A percentile compares a stretch with the other conserved stretches of the same genome.
Evolutionary conservation across 2,329 filamentous ascomycete genomes (phyloP).

Genomic region (Xylariales sp.): DNA sequence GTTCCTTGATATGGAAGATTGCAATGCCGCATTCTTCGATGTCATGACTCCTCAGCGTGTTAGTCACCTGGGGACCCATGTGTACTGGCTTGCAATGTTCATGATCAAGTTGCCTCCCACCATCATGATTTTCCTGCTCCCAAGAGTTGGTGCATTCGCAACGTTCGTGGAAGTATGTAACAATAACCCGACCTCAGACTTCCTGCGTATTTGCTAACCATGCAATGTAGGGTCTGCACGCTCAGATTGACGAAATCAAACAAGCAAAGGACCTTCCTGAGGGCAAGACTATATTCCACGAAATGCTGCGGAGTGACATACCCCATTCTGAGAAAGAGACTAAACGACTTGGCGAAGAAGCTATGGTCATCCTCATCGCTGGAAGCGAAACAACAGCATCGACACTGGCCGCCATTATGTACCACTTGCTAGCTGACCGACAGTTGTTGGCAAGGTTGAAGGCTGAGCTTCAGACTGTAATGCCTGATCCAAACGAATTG

Average conservation of each 20-base stretch:
- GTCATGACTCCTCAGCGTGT: constrained; percentile 13
- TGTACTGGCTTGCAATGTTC: constrained; percentile 16
- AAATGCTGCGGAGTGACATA: constrained; percentile 9
- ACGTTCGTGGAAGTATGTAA: constrained; percentile 13
- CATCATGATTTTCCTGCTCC: constrained; percentile 16
- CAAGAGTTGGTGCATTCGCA: constrained; percentile 13
- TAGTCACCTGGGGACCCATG: constrained; percentile 18
- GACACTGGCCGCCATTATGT: background rate
- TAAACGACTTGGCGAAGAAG: constrained; percentile 1
- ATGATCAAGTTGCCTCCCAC: constrained; percentile 16
- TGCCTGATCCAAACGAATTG: constrained; percentile 14
- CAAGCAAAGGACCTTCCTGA: constrained; percentile 17
- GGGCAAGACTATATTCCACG: constrained; percentile 21
- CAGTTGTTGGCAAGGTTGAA: background rate
- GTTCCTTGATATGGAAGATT: constrained; percentile 26
- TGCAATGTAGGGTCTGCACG: constrained; percentile 10
- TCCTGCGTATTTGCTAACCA: background rate
- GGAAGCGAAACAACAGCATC: constrained; percentile 4
- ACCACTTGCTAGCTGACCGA: background rate
- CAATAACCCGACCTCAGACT: too few relatives aligned
- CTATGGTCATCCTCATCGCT: background rate
- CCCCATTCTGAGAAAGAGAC: background rate
- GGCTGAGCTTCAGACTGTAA: constrained; percentile 7
- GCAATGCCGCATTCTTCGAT: constrained; percentile 23
- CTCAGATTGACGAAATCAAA: constrained; percentile 15